phyloP scores from a whole-genome alignment of 2,329 filamentous ascomycete genomes.

The Alternaria burnsii region DNA sequence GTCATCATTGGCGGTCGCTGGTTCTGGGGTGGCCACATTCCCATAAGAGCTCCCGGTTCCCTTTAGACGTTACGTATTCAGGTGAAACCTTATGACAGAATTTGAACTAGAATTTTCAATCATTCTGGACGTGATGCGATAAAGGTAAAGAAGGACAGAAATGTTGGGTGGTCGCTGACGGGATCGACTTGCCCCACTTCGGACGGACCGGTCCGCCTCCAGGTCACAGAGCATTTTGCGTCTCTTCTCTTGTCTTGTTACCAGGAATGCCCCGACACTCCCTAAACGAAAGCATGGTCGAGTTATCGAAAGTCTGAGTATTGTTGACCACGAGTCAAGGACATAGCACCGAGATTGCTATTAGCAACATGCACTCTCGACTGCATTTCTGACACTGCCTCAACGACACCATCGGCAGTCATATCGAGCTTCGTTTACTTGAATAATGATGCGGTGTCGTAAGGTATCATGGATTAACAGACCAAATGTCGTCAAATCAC shows the following conservation, averaged over 20 bases:
- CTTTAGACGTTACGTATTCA: background rate
- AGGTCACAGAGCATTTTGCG: background rate
- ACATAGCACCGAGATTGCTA: background rate
- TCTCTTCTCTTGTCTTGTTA: background rate
- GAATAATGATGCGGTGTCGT: background rate
- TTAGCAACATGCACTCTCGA: background rate
- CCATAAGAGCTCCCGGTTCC: background rate
- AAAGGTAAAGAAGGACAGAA: background rate
- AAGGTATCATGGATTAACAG: background rate
- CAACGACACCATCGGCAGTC: background rate
- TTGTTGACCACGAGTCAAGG: background rate
- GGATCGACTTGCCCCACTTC: background rate
- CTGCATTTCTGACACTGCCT: background rate
- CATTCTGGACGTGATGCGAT: background rate
- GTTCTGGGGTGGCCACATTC: background rate
- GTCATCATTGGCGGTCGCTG: background rate
- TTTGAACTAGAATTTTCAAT: background rate
- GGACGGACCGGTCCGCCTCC: background rate
- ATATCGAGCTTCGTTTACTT: background rate
- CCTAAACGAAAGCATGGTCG: background rate
- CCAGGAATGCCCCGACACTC: background rate
- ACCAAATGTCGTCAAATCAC: background rate
- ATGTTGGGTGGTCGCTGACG: background rate
- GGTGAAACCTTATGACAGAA: accelerated
- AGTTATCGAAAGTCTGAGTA: too few relatives aligned